Evolutionary conservation across 345 rosid species (phyloP).

Genomic region (Populus ilicifolia): DNA sequence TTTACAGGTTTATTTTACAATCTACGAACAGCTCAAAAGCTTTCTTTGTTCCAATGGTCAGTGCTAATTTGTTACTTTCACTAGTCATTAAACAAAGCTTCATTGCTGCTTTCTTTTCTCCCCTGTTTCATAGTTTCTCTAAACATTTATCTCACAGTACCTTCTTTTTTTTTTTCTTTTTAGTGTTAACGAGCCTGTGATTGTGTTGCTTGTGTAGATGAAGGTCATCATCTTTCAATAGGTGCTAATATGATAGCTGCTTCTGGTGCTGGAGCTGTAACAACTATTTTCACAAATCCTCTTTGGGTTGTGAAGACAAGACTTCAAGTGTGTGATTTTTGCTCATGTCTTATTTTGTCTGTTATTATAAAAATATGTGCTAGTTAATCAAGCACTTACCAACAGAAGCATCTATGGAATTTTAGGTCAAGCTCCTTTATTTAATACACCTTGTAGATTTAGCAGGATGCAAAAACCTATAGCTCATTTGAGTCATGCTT

Average conservation of each 20-base stretch:
- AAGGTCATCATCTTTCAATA: conserved; percentile 48
- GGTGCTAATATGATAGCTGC: conserved; percentile 85
- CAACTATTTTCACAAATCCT: conserved; percentile 73
- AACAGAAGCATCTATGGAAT: neutral
- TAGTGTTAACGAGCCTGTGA: neutral
- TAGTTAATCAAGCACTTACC: neutral
- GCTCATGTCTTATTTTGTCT: neutral
- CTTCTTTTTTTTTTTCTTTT: conserved; percentile 1
- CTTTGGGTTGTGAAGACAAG: conserved; percentile 96
- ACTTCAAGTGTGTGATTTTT: conserved; percentile 53
- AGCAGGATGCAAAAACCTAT: neutral
- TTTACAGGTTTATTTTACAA: conserved; percentile 74
- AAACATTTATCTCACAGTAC: neutral
- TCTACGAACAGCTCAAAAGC: conserved; percentile 80
- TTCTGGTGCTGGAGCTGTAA: conserved; percentile 83
- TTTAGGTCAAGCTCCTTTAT: neutral
- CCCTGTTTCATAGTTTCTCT: neutral
- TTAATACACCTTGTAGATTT: neutral
- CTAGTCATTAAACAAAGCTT: neutral
- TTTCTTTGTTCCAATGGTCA: conserved; percentile 50
- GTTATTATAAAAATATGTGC: neutral
- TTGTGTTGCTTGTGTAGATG: conserved; percentile 34
- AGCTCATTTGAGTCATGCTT: neutral
- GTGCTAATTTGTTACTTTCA: conserved; percentile 19
- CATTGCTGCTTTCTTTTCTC: neutral